Evolutionary conservation across 2,329 filamentous ascomycete genomes (phyloP), one percentile per base, ranked within the genome.

Genomic region (Pseudocercospora pini-densiflorae): DNA sequence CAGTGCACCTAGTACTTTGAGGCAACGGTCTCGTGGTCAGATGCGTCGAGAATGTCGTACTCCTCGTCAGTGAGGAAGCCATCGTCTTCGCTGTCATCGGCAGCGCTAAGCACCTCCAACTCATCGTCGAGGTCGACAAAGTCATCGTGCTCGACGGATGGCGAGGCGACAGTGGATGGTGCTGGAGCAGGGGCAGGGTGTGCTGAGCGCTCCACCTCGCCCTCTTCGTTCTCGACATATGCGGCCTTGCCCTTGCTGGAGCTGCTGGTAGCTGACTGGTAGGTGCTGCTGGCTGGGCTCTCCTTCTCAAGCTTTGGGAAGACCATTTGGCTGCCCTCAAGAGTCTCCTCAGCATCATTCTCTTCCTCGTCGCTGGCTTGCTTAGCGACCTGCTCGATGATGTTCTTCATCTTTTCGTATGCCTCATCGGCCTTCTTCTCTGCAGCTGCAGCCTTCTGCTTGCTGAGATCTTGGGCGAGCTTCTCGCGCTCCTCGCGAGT

Each of bases 291-390:
- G 54, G 88, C 85, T 1, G 94, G 93, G 9, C 93, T 97, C 81
- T 98, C 95, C 82, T 96, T 97, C 73, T 97, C 93, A 45, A 98
- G 87, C 79, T 92, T 97, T 67, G 95, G 95, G 87, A 98, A 98
- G 77, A 98, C 94, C 93, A 98, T 97, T 74, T 89, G 88, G 80
- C 90, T 92, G 54, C 74, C 70, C 64, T 76, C 71, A 55, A 76
- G 57, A 59, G 70, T 57, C 55, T 72, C 65, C 59, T 70, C 65
- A 2, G 68, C 65, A 31, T 77, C 73, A 47, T 78, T 73, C 59
- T 81, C 76, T 9, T 73, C 69, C 24, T 66, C 67, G 10, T 74
- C 77, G 62, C 80, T 77, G 54, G 76, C 72, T 57, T 76, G 69
- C 55, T 80, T 77, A n/a, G 78, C 72, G 33, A 79, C 72, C 67